These are phyloP conservation scores for Penicillium concentricum DNA, from an alignment of 2,329 filamentous ascomycete genomes.

Conservation along the genomic window DNA sequence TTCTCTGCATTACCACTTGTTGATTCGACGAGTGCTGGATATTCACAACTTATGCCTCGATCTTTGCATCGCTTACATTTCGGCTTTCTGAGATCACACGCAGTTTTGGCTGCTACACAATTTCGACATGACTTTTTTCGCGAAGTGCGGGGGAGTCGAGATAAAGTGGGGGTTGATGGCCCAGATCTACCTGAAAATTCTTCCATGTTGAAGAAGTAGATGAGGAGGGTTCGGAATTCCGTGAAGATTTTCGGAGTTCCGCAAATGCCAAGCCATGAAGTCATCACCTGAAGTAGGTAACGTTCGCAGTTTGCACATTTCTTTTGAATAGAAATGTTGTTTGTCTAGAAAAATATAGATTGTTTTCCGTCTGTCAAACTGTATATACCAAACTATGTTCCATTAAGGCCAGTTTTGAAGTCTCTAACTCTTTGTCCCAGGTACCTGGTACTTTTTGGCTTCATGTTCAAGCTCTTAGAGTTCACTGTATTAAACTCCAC, in stretches of 20 bases:
- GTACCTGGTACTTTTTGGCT: neutral
- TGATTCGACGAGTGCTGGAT: neutral
- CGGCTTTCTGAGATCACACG: conserved; percentile 19
- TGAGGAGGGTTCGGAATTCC: neutral
- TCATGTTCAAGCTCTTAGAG: too few relatives aligned
- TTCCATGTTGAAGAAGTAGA: neutral
- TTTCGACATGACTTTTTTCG: conserved; percentile 21
- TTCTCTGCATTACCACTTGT: neutral
- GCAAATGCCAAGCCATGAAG: neutral
- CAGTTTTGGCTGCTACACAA: conserved; percentile 22
- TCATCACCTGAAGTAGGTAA: neutral
- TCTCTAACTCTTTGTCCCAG: neutral
- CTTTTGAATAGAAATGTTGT: neutral
- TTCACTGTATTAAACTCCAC: neutral
- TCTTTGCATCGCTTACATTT: conserved; percentile 19
- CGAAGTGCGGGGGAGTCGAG: neutral
- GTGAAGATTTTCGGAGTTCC: neutral
- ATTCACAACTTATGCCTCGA: conserved; percentile 16
- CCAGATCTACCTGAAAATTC: neutral
- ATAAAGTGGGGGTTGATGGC: neutral
- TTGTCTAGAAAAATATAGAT: neutral
- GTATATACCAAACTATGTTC: neutral
- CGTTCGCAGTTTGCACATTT: too few relatives aligned
- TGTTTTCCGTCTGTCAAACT: too few relatives aligned
- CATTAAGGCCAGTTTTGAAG: neutral